phyloP scores from a whole-genome alignment of 768 basidiomycete genomes.

The Panus rudis region DNA sequence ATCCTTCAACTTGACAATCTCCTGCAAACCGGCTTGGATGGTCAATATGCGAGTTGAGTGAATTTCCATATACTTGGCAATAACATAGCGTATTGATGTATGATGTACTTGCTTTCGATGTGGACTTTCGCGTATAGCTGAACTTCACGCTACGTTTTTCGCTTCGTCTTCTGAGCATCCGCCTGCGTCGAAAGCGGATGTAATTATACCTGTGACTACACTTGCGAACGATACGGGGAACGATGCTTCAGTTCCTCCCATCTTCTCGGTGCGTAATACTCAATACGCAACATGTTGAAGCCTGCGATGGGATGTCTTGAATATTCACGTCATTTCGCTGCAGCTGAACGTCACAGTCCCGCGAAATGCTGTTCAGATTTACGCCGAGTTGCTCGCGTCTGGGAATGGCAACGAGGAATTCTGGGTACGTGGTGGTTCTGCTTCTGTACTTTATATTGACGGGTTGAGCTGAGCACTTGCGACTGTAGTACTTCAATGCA shows the following conservation, averaged over 20 bases:
- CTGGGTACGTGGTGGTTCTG: constrained; percentile 45
- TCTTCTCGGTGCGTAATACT: constrained; percentile 47
- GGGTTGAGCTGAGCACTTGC: no score
- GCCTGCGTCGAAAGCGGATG: constrained; percentile 50
- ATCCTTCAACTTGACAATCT: constrained; percentile 72
- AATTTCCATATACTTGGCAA: neutral
- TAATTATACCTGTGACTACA: constrained; percentile 67
- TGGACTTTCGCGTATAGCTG: constrained; percentile 37
- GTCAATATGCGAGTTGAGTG: constrained; percentile 57
- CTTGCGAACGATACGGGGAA: constrained; percentile 56
- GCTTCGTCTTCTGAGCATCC: constrained; percentile 50
- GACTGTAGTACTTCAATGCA: constrained; percentile 60
- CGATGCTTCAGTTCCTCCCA: constrained; percentile 69
- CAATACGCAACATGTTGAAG: no score
- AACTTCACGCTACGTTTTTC: constrained; percentile 66
- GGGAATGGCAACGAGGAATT: constrained; percentile 67
- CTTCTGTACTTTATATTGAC: neutral
- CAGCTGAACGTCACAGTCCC: constrained; percentile 67
- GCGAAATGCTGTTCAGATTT: constrained; percentile 57
- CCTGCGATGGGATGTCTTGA: no score
- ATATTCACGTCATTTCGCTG: neutral
- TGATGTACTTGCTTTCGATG: constrained; percentile 9
- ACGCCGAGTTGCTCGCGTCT: constrained; percentile 66
- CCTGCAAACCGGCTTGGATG: constrained; percentile 47
- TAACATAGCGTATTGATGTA: neutral